phyloP scores from a whole-genome alignment of 257 asterid species.

The Apocynum venetum region DNA sequence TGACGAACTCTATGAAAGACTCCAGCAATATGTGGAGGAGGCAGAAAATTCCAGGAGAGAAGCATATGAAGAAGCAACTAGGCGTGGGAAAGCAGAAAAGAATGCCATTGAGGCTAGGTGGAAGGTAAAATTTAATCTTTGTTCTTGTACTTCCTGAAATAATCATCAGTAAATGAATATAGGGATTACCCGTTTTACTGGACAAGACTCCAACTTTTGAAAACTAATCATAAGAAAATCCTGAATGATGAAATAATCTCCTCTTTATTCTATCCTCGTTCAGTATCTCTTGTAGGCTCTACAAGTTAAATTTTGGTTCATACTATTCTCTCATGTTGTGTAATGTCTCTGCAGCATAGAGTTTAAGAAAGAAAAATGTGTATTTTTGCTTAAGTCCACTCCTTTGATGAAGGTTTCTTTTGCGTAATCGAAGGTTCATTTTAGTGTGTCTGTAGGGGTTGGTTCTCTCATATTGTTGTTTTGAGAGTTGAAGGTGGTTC shows the following conservation, averaged over 20 bases:
- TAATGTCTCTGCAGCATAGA: not conserved
- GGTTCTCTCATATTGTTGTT: not conserved
- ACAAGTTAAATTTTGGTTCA: not conserved
- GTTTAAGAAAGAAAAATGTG: not conserved
- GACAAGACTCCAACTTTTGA: not conserved
- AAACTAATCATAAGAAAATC: not conserved
- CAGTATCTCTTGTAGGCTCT: not conserved
- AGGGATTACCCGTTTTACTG: not conserved
- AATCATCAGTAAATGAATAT: not conserved
- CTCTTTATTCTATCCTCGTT: not conserved
- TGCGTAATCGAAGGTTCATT: not conserved
- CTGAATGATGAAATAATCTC: not conserved
- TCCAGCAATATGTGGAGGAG: slow-evolving; percentile 58
- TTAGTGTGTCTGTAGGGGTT: not conserved
- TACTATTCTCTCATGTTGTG: not conserved
- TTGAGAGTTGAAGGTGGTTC: not conserved
- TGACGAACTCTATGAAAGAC: slow-evolving; percentile 52
- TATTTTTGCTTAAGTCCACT: not conserved
- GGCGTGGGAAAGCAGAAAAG: slow-evolving; percentile 70
- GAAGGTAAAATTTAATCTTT: slow-evolving; percentile 36
- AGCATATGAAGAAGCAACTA: slow-evolving; percentile 64
- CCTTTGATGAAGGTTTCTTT: not conserved
- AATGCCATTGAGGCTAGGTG: slow-evolving; percentile 44
- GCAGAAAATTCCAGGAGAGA: slow-evolving; percentile 66
- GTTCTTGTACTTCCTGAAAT: not conserved